phyloP scores from a whole-genome alignment of 2,329 filamentous ascomycete genomes.

The Fusarium burgessii region DNA sequence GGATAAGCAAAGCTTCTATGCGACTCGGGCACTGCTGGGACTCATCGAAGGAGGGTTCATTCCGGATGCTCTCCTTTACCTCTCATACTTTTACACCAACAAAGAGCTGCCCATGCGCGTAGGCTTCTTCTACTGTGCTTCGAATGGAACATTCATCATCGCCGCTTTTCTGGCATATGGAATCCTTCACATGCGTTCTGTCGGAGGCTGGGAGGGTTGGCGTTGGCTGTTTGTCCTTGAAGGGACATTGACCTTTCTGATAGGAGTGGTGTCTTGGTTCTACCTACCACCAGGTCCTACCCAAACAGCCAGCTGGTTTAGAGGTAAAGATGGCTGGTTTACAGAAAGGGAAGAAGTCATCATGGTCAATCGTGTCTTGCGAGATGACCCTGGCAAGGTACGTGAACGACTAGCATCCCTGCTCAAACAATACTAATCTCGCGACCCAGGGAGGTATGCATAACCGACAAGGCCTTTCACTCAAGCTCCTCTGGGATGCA shows the following conservation, averaged over 20 bases:
- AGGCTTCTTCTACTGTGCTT: slow-evolving; percentile 73
- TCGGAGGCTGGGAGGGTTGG: slow-evolving; percentile 66
- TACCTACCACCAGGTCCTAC: slow-evolving; percentile 43
- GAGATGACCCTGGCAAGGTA: slow-evolving; percentile 66
- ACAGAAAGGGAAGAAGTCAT: slow-evolving; percentile 63
- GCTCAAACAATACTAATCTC: neutral
- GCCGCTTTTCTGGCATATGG: slow-evolving; percentile 54
- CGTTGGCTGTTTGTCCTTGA: slow-evolving; percentile 65
- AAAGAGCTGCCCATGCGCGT: slow-evolving; percentile 67
- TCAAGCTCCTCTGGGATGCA: slow-evolving; percentile 60
- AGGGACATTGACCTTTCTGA: slow-evolving; percentile 48
- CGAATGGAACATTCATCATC: slow-evolving; percentile 4
- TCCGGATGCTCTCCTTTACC: slow-evolving; percentile 62
- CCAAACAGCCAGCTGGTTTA: slow-evolving; percentile 66
- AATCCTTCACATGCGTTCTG: slow-evolving; percentile 65
- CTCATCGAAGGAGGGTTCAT: slow-evolving; percentile 29
- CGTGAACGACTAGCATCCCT: fast-evolving
- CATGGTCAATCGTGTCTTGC: slow-evolving; percentile 66
- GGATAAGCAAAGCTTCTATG: slow-evolving; percentile 48
- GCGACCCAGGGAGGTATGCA: slow-evolving; percentile 64
- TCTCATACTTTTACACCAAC: slow-evolving; percentile 75
- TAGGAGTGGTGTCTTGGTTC: slow-evolving; percentile 39
- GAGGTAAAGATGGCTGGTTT: slow-evolving; percentile 66
- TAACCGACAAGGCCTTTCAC: slow-evolving; percentile 66
- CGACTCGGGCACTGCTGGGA: slow-evolving; percentile 58